Percentiles rank a stretch among this genome's conserved stretches.
These are phyloP conservation scores for Zanthoxylum bungeanum DNA, from an alignment of 345 rosid species.

Conservation along the genomic window DNA sequence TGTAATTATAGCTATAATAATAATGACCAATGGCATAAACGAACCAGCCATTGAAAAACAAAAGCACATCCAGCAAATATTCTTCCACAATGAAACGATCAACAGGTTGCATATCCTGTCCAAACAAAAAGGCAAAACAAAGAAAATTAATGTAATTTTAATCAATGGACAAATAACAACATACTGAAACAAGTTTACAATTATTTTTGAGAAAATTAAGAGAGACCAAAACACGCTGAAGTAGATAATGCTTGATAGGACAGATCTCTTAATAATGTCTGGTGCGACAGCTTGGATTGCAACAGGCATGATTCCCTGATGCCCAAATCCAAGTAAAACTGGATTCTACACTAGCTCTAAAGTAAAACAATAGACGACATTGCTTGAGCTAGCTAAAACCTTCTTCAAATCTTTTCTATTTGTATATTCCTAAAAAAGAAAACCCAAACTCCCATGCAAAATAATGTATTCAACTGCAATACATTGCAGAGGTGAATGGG, in stretches of 20 bases:
- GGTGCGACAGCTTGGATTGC: background rate
- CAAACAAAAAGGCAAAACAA: conserved; percentile 16
- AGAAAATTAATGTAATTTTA: background rate
- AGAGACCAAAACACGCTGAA: background rate
- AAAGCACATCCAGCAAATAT: conserved; percentile 87
- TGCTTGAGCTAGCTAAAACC: background rate
- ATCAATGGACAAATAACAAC: background rate
- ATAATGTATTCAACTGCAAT: background rate
- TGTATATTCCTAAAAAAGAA: background rate
- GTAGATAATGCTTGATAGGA: background rate
- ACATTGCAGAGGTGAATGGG: background rate
- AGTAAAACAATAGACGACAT: background rate
- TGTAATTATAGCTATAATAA: background rate
- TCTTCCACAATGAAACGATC: conserved; percentile 96
- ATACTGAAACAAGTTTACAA: background rate
- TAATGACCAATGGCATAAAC: conserved; percentile 25
- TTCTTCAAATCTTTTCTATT: background rate
- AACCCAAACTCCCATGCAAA: background rate
- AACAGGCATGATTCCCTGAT: background rate
- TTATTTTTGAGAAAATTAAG: background rate
- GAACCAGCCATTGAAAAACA: conserved; percentile 95
- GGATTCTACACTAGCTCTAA: background rate
- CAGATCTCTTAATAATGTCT: background rate
- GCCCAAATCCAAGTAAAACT: background rate
- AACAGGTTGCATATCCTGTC: conserved; percentile 90